phyloP scores from a whole-genome alignment of 2,329 filamentous ascomycete genomes.

The Plectosphaerella cucumerina region DNA sequence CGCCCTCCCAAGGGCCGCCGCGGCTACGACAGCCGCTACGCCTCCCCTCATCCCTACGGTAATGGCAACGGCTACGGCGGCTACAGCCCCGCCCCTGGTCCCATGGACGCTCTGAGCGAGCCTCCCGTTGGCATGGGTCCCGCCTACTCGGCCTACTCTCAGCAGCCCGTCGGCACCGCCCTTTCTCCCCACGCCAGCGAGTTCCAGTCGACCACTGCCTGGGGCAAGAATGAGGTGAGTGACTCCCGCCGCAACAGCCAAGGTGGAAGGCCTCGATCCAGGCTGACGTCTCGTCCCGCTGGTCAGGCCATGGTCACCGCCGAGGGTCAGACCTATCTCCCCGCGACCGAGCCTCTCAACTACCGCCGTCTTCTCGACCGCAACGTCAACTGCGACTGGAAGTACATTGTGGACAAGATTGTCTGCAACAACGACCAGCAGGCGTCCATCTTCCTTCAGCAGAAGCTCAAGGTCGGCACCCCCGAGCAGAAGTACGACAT shows the following conservation, averaged over 20 bases:
- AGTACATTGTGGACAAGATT: slow-evolving; percentile 99
- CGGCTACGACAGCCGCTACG: slow-evolving; percentile 40
- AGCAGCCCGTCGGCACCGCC: slow-evolving; percentile 57
- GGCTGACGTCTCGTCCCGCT: slow-evolving; percentile 6
- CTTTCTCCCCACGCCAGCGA: slow-evolving; percentile 72
- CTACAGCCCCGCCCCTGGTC: slow-evolving; percentile 26
- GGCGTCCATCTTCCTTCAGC: slow-evolving; percentile 96
- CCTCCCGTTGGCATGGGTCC: slow-evolving; percentile 13
- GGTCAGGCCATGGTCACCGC: slow-evolving; percentile 37
- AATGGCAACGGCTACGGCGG: slow-evolving; percentile 16
- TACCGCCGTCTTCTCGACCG: slow-evolving; percentile 93
- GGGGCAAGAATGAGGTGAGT: slow-evolving; percentile 51
- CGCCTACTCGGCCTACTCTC: slow-evolving; percentile 48
- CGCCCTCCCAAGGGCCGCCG: slow-evolving; percentile 40
- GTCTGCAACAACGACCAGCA: slow-evolving; percentile 99
- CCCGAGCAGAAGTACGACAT: slow-evolving; percentile 96
- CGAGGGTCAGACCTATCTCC: slow-evolving; percentile 73
- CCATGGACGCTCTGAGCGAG: slow-evolving; percentile 30
- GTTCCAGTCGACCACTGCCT: slow-evolving; percentile 56
- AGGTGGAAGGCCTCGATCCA: background rate
- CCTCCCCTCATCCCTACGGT: slow-evolving; percentile 25
- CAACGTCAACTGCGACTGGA: slow-evolving; percentile 98
- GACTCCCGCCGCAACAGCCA: background rate
- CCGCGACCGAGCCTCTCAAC: slow-evolving; percentile 87
- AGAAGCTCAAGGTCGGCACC: slow-evolving; percentile 96